Conservation (phyloP, 139 green algal genomes). For the Raphidocelis subcapitata region DNA sequence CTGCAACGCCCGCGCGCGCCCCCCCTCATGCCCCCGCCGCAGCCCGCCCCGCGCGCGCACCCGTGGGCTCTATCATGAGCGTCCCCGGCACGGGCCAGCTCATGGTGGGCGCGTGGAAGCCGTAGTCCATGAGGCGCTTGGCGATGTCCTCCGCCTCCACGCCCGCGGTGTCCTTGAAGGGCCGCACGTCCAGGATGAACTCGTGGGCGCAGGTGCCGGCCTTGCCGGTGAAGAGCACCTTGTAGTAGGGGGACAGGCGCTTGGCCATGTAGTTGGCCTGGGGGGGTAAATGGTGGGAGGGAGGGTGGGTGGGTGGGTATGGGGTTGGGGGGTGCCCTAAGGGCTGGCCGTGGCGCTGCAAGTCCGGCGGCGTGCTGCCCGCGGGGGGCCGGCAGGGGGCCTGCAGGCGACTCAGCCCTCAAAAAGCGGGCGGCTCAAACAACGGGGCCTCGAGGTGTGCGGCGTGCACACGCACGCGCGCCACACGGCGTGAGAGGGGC, state of each 20-base stretch:
- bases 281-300: constrained; percentile 87
- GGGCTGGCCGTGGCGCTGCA: too few relatives aligned
- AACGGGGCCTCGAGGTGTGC: too few relatives aligned
- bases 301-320: too few relatives aligned
- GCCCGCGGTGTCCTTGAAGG: constrained; percentile 72
- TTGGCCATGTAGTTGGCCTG: constrained; percentile 99
- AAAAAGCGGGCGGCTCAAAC: too few relatives aligned
- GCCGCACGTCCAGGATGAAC: constrained; percentile 97
- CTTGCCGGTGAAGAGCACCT: constrained; percentile 75
- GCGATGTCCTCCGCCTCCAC: constrained; percentile 89
- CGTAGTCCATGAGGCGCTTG: constrained; percentile 99
- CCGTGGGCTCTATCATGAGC: constrained; percentile 99
- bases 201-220: constrained; percentile 97
- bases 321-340: too few relatives aligned
- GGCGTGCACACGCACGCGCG: constrained; percentile 32
- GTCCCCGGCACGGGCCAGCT: constrained; percentile 97
- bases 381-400: too few relatives aligned
- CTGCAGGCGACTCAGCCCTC: too few relatives aligned
- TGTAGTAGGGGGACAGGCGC: constrained; percentile 80
- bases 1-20: too few relatives aligned
- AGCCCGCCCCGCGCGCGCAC: background rate
- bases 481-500: background rate
- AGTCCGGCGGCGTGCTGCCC: too few relatives aligned
- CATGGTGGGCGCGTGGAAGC: constrained; percentile 99
- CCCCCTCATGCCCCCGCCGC: background rate